Evolutionary conservation across 495 filamentous ascomycete species (phyloP).

Genomic region (Neurospora hispaniola): DNA sequence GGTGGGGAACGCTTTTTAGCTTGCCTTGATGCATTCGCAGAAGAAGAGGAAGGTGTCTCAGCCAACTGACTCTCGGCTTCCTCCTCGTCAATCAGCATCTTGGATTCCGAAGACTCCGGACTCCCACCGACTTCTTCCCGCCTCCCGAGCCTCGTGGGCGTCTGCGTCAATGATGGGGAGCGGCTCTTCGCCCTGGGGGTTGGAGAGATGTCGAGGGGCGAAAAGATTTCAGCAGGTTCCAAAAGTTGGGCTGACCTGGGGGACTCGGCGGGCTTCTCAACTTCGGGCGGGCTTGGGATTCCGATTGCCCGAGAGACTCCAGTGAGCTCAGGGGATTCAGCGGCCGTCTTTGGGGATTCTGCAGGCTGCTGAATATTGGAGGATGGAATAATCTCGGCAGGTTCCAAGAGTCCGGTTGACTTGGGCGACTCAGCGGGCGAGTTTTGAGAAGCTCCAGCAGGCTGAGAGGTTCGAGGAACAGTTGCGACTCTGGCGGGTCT

Average conservation of each 20-base stretch:
- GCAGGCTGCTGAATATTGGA: background rate
- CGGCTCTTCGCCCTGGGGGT: background rate
- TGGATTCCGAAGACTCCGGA: background rate
- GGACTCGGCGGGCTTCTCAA: background rate
- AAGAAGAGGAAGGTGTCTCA: background rate
- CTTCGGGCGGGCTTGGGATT: background rate
- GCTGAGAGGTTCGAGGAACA: no score
- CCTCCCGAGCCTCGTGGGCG: background rate
- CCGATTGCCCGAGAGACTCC: background rate
- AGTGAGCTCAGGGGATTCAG: background rate
- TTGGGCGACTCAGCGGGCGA: background rate
- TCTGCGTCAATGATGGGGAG: background rate
- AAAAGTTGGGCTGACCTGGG: background rate
- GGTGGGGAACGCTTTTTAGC: background rate
- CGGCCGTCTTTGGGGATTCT: background rate
- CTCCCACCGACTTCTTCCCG: background rate
- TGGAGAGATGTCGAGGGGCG: background rate
- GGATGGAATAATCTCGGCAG: background rate
- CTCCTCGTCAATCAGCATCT: background rate
- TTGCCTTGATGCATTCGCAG: background rate
- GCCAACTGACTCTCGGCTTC: background rate
- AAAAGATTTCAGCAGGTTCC: background rate
- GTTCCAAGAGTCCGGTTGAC: background rate
- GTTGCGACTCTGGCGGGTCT: background rate
- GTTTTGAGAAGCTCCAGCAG: no score